Conservation (phyloP, 2,329 filamentous ascomycete genomes). For the Orbilia javanica region DNA sequence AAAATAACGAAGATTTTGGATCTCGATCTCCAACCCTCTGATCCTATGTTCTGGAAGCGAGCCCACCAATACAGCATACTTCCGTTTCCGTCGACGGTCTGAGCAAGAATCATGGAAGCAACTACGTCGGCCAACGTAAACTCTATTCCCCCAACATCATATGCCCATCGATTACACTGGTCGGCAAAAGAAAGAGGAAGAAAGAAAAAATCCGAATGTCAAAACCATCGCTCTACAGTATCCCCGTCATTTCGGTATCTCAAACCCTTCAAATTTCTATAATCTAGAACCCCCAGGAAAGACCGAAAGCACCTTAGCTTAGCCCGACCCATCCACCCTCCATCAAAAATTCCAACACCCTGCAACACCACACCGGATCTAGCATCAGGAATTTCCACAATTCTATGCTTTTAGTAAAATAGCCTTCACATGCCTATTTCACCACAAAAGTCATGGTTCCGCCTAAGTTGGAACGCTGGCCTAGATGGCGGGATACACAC, state of each 20-base stretch:
- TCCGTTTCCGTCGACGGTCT: slow-evolving; percentile 33
- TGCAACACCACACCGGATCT: slow-evolving; percentile 31
- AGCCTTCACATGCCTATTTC: slow-evolving; percentile 16
- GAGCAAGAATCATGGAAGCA: slow-evolving; percentile 23
- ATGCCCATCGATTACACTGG: slow-evolving; percentile 9
- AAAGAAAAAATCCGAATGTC: neutral
- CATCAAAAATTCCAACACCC: slow-evolving; percentile 22
- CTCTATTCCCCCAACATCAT: slow-evolving; percentile 15
- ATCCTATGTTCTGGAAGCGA: slow-evolving; percentile 31
- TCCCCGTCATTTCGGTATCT: neutral
- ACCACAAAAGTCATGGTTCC: slow-evolving; percentile 6
- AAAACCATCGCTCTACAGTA: neutral
- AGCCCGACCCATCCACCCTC: neutral
- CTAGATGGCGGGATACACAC: slow-evolving; percentile 1
- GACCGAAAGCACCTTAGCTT: neutral
- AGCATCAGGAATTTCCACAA: slow-evolving; percentile 1
- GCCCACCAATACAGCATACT: slow-evolving; percentile 1
- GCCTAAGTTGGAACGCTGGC: neutral
- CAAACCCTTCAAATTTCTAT: neutral
- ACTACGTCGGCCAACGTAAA: slow-evolving; percentile 15
- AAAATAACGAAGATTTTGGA: neutral
- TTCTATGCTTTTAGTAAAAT: slow-evolving; percentile 1
- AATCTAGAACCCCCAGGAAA: slow-evolving; percentile 5
- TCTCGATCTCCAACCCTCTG: neutral
- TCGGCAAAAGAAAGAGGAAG: neutral